These are phyloP conservation scores for Prosopis cineraria DNA, from an alignment of 306 rosid species.

Conservation along the genomic window DNA sequence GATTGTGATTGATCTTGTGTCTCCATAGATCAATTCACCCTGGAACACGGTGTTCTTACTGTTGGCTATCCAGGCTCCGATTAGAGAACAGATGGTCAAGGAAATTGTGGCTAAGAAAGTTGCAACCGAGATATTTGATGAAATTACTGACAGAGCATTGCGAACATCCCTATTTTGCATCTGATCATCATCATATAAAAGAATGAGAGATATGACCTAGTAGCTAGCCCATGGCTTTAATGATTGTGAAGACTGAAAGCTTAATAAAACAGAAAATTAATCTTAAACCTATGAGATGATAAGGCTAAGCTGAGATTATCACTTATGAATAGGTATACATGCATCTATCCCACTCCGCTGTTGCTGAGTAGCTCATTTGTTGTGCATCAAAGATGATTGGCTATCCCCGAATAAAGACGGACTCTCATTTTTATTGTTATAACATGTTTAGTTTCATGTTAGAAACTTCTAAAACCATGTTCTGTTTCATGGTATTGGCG, in stretches of 20 bases:
- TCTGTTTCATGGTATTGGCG: no score
- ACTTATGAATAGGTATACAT: no score
- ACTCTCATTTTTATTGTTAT: no score
- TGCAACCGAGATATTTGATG: constrained; percentile 61
- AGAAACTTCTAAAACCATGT: no score
- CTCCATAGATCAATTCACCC: constrained; percentile 61
- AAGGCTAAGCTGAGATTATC: not conserved
- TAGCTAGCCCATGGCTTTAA: no score
- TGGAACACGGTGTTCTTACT: constrained; percentile 36
- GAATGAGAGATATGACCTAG: not conserved
- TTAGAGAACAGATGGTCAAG: constrained; percentile 64
- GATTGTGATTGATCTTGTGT: constrained; percentile 49
- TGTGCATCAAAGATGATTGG: not conserved
- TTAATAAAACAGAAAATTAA: not conserved
- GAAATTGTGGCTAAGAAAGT: constrained; percentile 62
- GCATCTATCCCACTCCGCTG: no score
- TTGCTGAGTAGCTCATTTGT: not conserved
- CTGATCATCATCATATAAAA: constrained; percentile 34
- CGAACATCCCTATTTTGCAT: constrained; percentile 45
- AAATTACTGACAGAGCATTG: constrained; percentile 47
- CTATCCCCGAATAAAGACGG: not conserved
- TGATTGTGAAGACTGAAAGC: no score
- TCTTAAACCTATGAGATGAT: not conserved
- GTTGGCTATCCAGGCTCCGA: constrained; percentile 76
- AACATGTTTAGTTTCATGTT: no score